A percentile compares a stretch with the other conserved stretches of the same genome.
phyloP scores from a whole-genome alignment of 2,329 filamentous ascomycete species.

The Microdochium trichocladiopsis region DNA sequence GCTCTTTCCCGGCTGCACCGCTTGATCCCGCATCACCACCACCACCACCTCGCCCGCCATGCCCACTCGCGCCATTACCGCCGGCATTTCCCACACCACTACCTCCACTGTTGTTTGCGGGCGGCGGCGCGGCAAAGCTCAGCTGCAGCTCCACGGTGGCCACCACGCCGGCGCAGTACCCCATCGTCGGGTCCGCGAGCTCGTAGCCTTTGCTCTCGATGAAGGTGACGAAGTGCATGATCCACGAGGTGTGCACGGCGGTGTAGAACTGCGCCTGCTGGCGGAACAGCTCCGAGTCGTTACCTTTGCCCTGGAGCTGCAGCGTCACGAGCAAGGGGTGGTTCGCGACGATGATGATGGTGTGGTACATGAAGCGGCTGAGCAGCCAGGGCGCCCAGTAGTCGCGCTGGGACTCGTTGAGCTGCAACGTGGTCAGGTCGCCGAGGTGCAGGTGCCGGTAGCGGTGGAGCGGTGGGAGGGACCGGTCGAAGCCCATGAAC shows the following conservation, averaged over 20 bases:
- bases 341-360: slow-evolving; percentile 39
- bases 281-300: slow-evolving; percentile 38
- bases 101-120: too few species aligned
- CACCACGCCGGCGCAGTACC: slow-evolving; percentile 38
- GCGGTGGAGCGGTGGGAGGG: slow-evolving; percentile 36
- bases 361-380: slow-evolving; percentile 40
- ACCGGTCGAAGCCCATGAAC: slow-evolving; percentile 40
- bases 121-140: slow-evolving; percentile 22
- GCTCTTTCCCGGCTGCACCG: background rate
- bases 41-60: background rate
- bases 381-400: slow-evolving; percentile 43
- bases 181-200: slow-evolving; percentile 36
- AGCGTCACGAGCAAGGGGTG: slow-evolving; percentile 39
- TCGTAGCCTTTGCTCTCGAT: slow-evolving; percentile 14
- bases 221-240: slow-evolving; percentile 32
- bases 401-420: slow-evolving; percentile 31
- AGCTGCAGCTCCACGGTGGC: slow-evolving; percentile 42
- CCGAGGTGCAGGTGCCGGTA: slow-evolving; percentile 35
- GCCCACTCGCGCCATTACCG: too few species aligned
- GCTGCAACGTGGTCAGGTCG: slow-evolving; percentile 25
- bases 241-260: background rate
- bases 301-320: slow-evolving; percentile 36
- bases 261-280: slow-evolving; percentile 1
- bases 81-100: too few species aligned
- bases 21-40: background rate